Evolutionary conservation across 2,329 filamentous ascomycete species (phyloP).

Genomic region (Elsinoe fawcettii): DNA sequence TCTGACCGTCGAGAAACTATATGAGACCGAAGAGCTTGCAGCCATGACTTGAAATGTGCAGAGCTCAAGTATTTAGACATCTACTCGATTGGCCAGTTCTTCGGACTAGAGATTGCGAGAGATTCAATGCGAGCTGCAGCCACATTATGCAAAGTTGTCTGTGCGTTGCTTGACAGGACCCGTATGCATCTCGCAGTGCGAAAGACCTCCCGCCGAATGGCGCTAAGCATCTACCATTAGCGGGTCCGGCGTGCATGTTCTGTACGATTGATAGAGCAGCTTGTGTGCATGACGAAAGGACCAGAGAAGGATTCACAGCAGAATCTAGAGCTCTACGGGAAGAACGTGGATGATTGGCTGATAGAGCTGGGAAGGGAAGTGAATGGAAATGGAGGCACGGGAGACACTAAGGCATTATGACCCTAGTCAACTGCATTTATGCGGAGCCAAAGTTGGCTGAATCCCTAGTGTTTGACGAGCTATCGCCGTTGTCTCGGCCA

Average conservation of each 20-base stretch:
- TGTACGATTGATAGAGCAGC: not conserved
- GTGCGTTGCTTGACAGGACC: constrained; percentile 11
- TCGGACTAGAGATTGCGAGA: not conserved
- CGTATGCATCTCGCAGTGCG: not conserved
- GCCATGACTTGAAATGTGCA: constrained; percentile 3
- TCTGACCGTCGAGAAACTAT: not conserved
- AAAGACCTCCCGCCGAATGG: not conserved
- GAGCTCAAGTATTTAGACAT: constrained; percentile 1
- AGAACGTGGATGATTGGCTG: not conserved
- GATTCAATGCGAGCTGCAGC: constrained; percentile 12
- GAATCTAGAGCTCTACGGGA: not conserved
- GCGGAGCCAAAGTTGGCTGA: constrained; percentile 9
- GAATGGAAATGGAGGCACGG: constrained; percentile 11
- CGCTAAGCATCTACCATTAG: not conserved
- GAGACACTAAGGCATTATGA: constrained; percentile 8
- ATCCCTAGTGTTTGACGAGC: constrained; percentile 1
- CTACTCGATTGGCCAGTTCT: not conserved
- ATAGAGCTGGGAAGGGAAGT: constrained; percentile 6
- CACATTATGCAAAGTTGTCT: constrained; percentile 12
- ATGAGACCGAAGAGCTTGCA: not conserved
- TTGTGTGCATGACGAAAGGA: constrained; percentile 8
- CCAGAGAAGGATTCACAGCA: not conserved
- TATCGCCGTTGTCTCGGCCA: constrained; percentile 11
- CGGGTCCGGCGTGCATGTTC: not conserved
- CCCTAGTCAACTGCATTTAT: constrained; percentile 2